Evolutionary conservation across 2,329 filamentous ascomycete genomes (phyloP).

Genomic region (Penicillium sp.): DNA sequence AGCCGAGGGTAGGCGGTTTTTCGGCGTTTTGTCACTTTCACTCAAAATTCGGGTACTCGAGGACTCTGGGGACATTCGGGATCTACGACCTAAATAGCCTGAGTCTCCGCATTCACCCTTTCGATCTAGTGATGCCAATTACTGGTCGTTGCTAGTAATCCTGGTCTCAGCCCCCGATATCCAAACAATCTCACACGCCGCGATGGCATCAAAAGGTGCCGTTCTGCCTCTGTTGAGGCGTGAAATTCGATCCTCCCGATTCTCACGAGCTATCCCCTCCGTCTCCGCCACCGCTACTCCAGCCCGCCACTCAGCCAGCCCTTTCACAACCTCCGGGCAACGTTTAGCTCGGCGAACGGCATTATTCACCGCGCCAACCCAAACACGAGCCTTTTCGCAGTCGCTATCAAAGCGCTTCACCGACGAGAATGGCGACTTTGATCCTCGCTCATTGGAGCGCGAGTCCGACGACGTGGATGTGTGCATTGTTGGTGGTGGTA

Average conservation of each 20-base stretch:
- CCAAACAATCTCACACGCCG: slow-evolving; percentile 1
- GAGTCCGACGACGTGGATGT: slow-evolving; percentile 95
- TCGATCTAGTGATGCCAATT: slow-evolving; percentile 17
- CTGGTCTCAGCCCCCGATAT: background rate
- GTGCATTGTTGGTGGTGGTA: slow-evolving; percentile 88
- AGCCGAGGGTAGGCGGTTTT: slow-evolving; percentile 27
- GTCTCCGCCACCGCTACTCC: slow-evolving; percentile 23
- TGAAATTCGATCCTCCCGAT: slow-evolving; percentile 34
- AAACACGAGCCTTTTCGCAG: slow-evolving; percentile 47
- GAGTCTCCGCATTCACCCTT: slow-evolving; percentile 3
- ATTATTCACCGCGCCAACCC: slow-evolving; percentile 24
- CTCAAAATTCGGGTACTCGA: slow-evolving; percentile 29
- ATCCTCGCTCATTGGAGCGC: slow-evolving; percentile 69
- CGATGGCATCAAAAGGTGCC: slow-evolving; percentile 44
- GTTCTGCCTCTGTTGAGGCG: slow-evolving; percentile 44
- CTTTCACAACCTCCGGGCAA: slow-evolving; percentile 20
- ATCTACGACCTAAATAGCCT: slow-evolving; percentile 7
- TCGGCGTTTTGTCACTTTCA: slow-evolving; percentile 20
- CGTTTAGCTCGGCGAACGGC: slow-evolving; percentile 21
- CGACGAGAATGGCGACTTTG: slow-evolving; percentile 58
- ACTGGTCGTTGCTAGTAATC: slow-evolving; percentile 11
- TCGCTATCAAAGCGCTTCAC: slow-evolving; percentile 42
- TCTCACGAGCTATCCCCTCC: slow-evolving; percentile 29
- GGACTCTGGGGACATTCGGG: slow-evolving; percentile 6
- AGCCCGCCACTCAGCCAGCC: slow-evolving; percentile 19